Conservation (phyloP, 2,329 filamentous ascomycete genomes). For the Beauveria rudraprayagi region DNA sequence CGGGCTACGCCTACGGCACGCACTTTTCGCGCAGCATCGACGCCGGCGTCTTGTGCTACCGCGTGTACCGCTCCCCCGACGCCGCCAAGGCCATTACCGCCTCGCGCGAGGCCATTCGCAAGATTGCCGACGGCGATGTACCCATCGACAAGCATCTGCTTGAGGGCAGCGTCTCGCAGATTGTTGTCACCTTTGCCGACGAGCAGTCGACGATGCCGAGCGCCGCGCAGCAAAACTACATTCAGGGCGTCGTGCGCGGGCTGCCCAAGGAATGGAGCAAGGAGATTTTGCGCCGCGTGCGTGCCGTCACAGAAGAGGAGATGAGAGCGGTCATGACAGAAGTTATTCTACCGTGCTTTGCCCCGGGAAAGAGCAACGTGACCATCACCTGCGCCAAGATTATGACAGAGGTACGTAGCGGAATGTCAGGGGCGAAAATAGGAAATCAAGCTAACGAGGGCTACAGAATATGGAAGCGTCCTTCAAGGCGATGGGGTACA, state of each 20-base stretch:
- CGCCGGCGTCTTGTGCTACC: conserved; percentile 72
- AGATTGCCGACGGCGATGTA: conserved; percentile 62
- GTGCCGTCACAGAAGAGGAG: conserved; percentile 66
- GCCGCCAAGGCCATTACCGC: conserved; percentile 78
- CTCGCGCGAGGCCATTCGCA: conserved; percentile 64
- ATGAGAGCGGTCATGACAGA: conserved; percentile 67
- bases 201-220: conserved; percentile 78
- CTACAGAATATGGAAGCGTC: conserved; percentile 63
- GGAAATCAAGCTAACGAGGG: conserved; percentile 13
- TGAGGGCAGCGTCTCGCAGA: conserved; percentile 82
- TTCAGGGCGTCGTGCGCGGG: conserved; percentile 69
- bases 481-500: conserved; percentile 70
- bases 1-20: conserved; percentile 85
- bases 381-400: conserved; percentile 81
- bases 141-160: conserved; percentile 74
- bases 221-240: conserved; percentile 77
- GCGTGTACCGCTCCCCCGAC: conserved; percentile 84
- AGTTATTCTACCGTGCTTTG: conserved; percentile 72
- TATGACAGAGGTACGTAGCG: conserved; percentile 65
- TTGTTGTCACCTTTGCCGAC: conserved; percentile 80
- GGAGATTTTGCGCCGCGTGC: conserved; percentile 67
- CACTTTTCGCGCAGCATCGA: conserved; percentile 72
- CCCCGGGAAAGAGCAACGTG: conserved; percentile 71
- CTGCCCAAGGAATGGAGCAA: conserved; percentile 72
- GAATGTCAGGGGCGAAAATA: neutral